These are phyloP conservation scores for Epichloe bromicola DNA, from an alignment of 2,329 filamentous ascomycete species.

Conservation along the genomic window DNA sequence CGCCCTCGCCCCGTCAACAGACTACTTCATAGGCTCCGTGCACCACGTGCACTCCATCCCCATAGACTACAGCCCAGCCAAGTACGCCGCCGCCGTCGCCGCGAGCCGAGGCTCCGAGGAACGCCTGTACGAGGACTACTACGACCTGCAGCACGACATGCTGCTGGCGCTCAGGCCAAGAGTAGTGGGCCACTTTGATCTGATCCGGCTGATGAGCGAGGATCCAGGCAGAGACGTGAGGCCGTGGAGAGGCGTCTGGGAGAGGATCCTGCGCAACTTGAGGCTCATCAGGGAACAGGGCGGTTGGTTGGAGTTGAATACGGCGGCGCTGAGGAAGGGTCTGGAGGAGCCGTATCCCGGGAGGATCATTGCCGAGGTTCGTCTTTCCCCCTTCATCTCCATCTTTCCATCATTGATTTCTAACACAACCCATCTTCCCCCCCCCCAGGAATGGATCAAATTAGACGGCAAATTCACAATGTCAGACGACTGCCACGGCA, in stretches of 20 bases:
- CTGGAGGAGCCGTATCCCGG: slow-evolving; percentile 83
- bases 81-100: slow-evolving; percentile 43
- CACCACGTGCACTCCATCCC: slow-evolving; percentile 81
- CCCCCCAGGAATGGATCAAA: slow-evolving; percentile 51
- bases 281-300: slow-evolving; percentile 56
- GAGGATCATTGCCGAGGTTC: slow-evolving; percentile 60
- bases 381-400: slow-evolving; percentile 12
- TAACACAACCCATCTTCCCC: too few relatives aligned
- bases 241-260: slow-evolving; percentile 55
- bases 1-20: slow-evolving; percentile 47
- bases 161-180: slow-evolving; percentile 55
- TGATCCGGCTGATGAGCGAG: slow-evolving; percentile 69
- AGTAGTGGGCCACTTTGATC: slow-evolving; percentile 87
- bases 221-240: slow-evolving; percentile 50
- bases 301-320: slow-evolving; percentile 83
- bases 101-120: slow-evolving; percentile 44
- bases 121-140: slow-evolving; percentile 69
- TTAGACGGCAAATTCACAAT: slow-evolving; percentile 75
- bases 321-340: slow-evolving; percentile 75
- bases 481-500: slow-evolving; percentile 88
- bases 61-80: slow-evolving; percentile 68
- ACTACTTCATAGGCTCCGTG: slow-evolving; percentile 86
- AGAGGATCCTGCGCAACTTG: slow-evolving; percentile 61
- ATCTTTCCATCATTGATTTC: background rate
- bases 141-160: slow-evolving; percentile 79